Percentiles rank a stretch among this genome's conserved stretches.
These are phyloP conservation scores for Xylaria acuta DNA, from an alignment of 495 filamentous ascomycete species.

Conservation along the genomic window DNA sequence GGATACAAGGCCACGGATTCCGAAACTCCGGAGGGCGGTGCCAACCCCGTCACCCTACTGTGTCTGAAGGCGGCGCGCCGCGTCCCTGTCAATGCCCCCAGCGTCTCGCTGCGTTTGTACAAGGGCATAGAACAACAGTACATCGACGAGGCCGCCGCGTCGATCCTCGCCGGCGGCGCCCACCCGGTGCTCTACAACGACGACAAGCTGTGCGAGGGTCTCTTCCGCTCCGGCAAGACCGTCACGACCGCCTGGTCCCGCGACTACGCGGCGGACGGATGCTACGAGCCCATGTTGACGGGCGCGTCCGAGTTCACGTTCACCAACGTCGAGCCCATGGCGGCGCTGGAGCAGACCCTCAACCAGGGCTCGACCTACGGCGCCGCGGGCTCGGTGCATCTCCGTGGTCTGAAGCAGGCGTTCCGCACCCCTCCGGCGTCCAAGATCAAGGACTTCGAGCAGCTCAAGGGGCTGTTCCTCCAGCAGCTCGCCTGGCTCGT, in stretches of 20 bases:
- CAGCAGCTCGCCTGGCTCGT: constrained; percentile 19
- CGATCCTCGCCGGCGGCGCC: constrained; percentile 21
- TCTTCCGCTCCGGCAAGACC: background rate
- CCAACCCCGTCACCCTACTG: constrained; percentile 23
- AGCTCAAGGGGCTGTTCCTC: constrained; percentile 19
- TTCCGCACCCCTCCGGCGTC: constrained; percentile 14
- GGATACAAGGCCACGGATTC: constrained; percentile 23
- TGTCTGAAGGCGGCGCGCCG: constrained; percentile 22
- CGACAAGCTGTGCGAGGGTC: constrained; percentile 25
- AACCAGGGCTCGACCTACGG: constrained; percentile 27
- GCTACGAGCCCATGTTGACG: constrained; percentile 25
- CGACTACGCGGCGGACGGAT: constrained; percentile 25
- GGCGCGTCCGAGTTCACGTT: constrained; percentile 25
- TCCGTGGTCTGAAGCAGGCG: constrained; percentile 26
- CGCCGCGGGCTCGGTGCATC: constrained; percentile 22
- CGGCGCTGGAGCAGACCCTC: constrained; percentile 23
- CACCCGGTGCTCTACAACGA: constrained; percentile 23
- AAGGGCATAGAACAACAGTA: constrained; percentile 17
- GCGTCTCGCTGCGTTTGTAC: constrained; percentile 21
- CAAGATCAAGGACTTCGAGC: constrained; percentile 16
- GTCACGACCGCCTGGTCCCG: constrained; percentile 18
- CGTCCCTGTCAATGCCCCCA: constrained; percentile 25
- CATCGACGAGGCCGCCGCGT: constrained; percentile 19
- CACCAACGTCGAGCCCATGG: constrained; percentile 20
- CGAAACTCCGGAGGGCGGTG: constrained; percentile 14